Percentiles rank a stretch among this genome's conserved stretches.
These are phyloP conservation scores for Clonostachys rhizophaga DNA, from an alignment of 2,329 filamentous ascomycete species.

Conservation along the genomic window DNA sequence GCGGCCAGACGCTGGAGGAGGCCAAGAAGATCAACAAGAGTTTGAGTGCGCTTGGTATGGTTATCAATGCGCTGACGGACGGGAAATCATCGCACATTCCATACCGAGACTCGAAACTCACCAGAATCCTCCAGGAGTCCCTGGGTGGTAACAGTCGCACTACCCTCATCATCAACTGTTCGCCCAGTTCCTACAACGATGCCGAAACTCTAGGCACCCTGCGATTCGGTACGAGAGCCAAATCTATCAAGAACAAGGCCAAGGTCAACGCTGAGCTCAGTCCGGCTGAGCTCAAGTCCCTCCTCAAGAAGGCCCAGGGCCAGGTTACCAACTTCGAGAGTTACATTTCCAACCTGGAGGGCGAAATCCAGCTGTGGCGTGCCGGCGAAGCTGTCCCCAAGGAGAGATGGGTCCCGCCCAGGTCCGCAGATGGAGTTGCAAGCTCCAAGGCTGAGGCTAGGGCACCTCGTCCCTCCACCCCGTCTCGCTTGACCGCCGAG, in stretches of 20 bases:
- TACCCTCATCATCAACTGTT: conserved; percentile 98
- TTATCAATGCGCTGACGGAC: conserved; percentile 95
- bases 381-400: conserved; percentile 82
- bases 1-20: conserved; percentile 93
- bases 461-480: conserved; percentile 45
- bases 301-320: conserved; percentile 87
- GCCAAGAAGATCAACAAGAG: conserved; percentile 99
- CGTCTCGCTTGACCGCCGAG: conserved; percentile 45
- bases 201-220: conserved; percentile 88
- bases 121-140: conserved; percentile 93
- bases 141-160: conserved; percentile 96
- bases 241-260: conserved; percentile 99
- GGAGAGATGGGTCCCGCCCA: conserved; percentile 76
- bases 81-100: conserved; percentile 95
- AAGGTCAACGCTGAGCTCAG: conserved; percentile 99
- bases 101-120: conserved; percentile 97
- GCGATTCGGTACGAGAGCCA: conserved; percentile 91
- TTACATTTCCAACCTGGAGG: conserved; percentile 79
- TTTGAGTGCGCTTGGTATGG: conserved; percentile 95
- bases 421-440: conserved; percentile 41
- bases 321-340: conserved; percentile 85
- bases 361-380: conserved; percentile 84
- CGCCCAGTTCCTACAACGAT: conserved; percentile 98
- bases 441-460: conserved; percentile 35
- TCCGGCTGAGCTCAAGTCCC: conserved; percentile 86